phyloP scores from a whole-genome alignment of 305 asterid genomes.

The Fraxinus sp. region DNA sequence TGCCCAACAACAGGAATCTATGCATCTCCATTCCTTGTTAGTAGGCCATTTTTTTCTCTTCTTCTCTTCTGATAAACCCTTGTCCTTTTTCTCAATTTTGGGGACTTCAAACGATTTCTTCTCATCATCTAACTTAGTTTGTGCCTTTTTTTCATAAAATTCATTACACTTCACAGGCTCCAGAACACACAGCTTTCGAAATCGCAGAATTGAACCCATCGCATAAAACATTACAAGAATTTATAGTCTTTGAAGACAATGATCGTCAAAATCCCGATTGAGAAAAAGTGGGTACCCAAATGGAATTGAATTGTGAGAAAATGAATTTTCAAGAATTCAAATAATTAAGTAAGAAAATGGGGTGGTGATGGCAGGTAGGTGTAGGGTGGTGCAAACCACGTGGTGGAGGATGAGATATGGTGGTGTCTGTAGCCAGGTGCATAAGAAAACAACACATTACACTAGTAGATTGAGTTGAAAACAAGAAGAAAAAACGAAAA shows the following conservation, averaged over 20 bases:
- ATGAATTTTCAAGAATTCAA: no score
- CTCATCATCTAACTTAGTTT: slow-evolving; percentile 11
- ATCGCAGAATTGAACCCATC: slow-evolving; percentile 66
- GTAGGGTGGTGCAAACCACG: no score
- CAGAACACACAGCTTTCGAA: slow-evolving; percentile 19
- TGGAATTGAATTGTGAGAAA: no score
- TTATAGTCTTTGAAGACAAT: slow-evolving; percentile 11
- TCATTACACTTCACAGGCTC: slow-evolving; percentile 40
- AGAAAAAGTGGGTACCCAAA: neutral
- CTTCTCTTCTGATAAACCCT: no score
- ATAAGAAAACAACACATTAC: slow-evolving; percentile 22
- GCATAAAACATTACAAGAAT: slow-evolving; percentile 11
- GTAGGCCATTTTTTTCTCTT: neutral
- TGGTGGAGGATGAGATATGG: no score
- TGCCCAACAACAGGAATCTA: slow-evolving; percentile 63
- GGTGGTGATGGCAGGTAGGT: no score
- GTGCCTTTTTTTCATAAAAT: slow-evolving; percentile 18
- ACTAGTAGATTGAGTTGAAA: neutral
- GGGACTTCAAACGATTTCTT: slow-evolving; percentile 21
- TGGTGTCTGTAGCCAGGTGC: neutral
- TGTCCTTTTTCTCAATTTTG: slow-evolving; percentile 6
- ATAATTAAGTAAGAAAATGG: no score
- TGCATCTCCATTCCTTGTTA: slow-evolving; percentile 58
- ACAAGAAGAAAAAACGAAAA: slow-evolving; percentile 1
- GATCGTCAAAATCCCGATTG: neutral